These are phyloP conservation scores for Pythium sp. DNA, from an alignment of 352 stramenopile species.

Conservation along the genomic window DNA sequence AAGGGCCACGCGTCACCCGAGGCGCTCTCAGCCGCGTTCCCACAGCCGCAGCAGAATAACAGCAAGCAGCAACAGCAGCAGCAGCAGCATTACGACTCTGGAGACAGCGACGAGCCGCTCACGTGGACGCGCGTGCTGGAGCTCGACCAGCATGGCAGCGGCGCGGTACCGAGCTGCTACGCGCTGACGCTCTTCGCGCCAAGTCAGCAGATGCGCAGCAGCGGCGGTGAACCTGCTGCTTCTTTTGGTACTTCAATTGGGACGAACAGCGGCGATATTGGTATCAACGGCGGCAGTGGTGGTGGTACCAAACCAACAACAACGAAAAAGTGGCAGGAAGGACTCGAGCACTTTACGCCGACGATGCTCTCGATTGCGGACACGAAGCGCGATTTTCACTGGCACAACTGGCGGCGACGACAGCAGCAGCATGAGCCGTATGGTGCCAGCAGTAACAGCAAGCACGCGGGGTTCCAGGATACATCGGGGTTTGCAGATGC, in stretches of 20 bases:
- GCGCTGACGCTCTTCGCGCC: constrained; percentile 47
- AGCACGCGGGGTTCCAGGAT: background rate
- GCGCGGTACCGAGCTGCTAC: constrained; percentile 30
- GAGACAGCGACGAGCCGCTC: constrained; percentile 14
- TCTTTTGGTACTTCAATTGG: background rate
- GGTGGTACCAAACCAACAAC: background rate
- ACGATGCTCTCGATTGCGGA: constrained; percentile 75
- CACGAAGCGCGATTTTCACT: constrained; percentile 38
- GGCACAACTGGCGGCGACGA: constrained; percentile 14
- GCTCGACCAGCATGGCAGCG: constrained; percentile 21
- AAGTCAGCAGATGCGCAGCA: constrained; percentile 1
- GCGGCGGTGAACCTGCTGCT: background rate
- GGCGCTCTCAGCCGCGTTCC: constrained; percentile 17
- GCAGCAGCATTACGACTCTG: background rate
- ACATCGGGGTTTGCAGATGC: background rate
- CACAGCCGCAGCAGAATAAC: background rate
- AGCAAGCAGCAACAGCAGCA: background rate
- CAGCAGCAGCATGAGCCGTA: background rate
- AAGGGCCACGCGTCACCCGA: constrained; percentile 61
- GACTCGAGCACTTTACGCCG: constrained; percentile 75
- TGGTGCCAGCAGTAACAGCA: background rate
- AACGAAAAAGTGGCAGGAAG: constrained; percentile 47
- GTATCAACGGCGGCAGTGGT: background rate
- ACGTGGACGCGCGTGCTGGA: constrained; percentile 38
- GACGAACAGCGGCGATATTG: background rate